Evolutionary conservation across 2,329 filamentous ascomycete species (phyloP), one percentile per base, ranked within the genome.

Genomic region (Xylariaceae sp.): DNA sequence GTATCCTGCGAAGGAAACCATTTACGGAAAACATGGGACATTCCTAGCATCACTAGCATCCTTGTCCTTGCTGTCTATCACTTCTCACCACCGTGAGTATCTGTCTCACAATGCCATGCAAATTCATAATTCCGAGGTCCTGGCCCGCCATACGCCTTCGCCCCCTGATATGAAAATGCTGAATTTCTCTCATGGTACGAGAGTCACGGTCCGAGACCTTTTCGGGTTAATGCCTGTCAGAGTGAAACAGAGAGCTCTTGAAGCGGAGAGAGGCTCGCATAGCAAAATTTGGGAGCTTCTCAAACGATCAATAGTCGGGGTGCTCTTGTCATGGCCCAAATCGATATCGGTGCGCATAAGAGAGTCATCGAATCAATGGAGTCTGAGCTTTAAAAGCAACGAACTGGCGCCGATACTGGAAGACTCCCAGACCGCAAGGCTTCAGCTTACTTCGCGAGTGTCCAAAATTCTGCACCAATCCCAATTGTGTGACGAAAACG

Each of bases 181-280:
- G 9, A 71, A 69, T 33, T 78, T 76, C 48, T 66, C 72, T 17
- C 82, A 89, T 70, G 92, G 92, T 5, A 96, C 91, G 0, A 80
- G 82, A 27, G 83, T 92, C 2, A 78, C 77, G 0, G 86, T 95
- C 6, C 81, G 85, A 48, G 85, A 96, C 65, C 73, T 96, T 1
- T 97, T 96, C 68, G 90, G 91, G 0, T 87, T 85, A 51, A 89
- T 96, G 81, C 90, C 92, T 0, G 92, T 96, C 11, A 83, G 92
- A 12, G 85, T 95, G 22, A 95, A 94, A 64, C 87, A 90, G 59
- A 80, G 90, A 54, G 80, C 80, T 0, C 58, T 82, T 3, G 69
- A 73, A 55, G 66, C 75, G 36, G 72, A 81, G 60, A 75, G 74
- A 57, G 57, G 75, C 11, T 63, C 73, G 19, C 72, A 84, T 42